A percentile compares a stretch with the other conserved stretches of the same genome.
Evolutionary conservation across 129 eudicot species (phyloP).

Genomic region (Lactuca saligna): DNA sequence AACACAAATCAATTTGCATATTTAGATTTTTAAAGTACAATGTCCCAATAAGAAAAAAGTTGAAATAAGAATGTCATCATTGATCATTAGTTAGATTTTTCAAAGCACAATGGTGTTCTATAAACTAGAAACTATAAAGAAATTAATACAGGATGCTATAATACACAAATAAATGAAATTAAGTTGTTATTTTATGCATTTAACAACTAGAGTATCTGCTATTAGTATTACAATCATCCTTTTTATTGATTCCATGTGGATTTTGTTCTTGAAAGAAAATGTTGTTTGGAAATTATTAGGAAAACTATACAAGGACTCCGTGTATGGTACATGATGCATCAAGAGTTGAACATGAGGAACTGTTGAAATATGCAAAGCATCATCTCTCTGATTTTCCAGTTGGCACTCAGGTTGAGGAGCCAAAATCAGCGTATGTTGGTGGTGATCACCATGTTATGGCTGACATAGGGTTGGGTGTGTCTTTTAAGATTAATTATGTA

Average conservation of each 20-base stretch:
- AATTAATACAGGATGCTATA: too few species aligned
- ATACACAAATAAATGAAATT: too few species aligned
- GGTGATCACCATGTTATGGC: slow-evolving; percentile 81
- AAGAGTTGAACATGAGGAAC: slow-evolving; percentile 68
- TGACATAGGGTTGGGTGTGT: slow-evolving; percentile 54
- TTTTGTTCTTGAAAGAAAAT: background rate
- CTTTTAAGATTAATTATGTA: too few species aligned
- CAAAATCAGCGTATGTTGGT: slow-evolving; percentile 68
- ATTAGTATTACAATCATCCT: background rate
- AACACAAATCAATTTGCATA: too few species aligned
- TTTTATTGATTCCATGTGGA: background rate
- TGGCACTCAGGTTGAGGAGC: slow-evolving; percentile 48
- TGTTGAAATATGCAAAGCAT: slow-evolving; percentile 72
- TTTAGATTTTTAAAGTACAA: too few species aligned
- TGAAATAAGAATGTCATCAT: too few species aligned
- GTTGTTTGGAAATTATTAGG: slow-evolving; percentile 38
- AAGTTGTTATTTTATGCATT: too few species aligned
- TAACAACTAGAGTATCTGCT: too few species aligned
- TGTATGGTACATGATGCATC: slow-evolving; percentile 48
- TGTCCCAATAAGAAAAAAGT: too few species aligned
- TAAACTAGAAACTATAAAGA: too few species aligned
- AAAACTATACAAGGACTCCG: slow-evolving; percentile 85
- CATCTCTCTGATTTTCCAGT: slow-evolving; percentile 72
- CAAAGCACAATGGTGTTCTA: too few species aligned
- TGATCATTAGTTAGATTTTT: too few species aligned